Conservation (phyloP, 2,329 filamentous ascomycete species). For the Fusarium vanettenii region DNA sequence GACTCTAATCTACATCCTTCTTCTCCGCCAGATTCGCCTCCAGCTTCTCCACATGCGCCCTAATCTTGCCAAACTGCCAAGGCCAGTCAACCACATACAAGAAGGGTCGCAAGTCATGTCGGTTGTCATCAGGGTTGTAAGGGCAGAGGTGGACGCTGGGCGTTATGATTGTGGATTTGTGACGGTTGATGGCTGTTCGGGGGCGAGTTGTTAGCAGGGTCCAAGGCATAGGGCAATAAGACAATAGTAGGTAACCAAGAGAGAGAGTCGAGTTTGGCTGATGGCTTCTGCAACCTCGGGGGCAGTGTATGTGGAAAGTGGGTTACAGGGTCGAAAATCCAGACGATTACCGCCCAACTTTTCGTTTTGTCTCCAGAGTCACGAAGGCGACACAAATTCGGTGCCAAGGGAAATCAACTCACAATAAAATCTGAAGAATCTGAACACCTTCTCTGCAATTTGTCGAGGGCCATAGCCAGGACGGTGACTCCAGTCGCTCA, state of each 20-base stretch:
- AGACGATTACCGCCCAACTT: slow-evolving; percentile 33
- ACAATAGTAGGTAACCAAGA: neutral
- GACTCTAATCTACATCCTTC: neutral
- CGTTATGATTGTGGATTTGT: slow-evolving; percentile 72
- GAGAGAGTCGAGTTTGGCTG: slow-evolving; percentile 4
- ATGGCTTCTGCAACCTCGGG: slow-evolving; percentile 7
- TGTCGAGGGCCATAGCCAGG: slow-evolving; percentile 46
- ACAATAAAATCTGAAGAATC: slow-evolving; percentile 61
- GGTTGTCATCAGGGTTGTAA: slow-evolving; percentile 55
- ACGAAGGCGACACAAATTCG: neutral
- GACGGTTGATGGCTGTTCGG: slow-evolving; percentile 64
- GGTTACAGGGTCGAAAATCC: slow-evolving; percentile 36
- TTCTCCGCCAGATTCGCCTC: slow-evolving; percentile 39
- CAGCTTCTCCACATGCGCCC: slow-evolving; percentile 48
- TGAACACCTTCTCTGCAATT: slow-evolving; percentile 57
- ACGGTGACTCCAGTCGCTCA: slow-evolving; percentile 51
- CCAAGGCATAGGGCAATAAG: no score
- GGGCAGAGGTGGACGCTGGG: slow-evolving; percentile 60
- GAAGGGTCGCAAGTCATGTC: slow-evolving; percentile 54
- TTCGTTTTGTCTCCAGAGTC: slow-evolving; percentile 11
- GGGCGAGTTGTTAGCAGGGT: no score
- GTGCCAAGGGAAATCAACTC: neutral
- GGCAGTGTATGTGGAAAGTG: slow-evolving; percentile 28
- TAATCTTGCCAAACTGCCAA: slow-evolving; percentile 57
- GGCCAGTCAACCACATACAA: slow-evolving; percentile 54